phyloP scores from a whole-genome alignment of 192 early-diverging fungal species.

The Coemansia sp. region DNA sequence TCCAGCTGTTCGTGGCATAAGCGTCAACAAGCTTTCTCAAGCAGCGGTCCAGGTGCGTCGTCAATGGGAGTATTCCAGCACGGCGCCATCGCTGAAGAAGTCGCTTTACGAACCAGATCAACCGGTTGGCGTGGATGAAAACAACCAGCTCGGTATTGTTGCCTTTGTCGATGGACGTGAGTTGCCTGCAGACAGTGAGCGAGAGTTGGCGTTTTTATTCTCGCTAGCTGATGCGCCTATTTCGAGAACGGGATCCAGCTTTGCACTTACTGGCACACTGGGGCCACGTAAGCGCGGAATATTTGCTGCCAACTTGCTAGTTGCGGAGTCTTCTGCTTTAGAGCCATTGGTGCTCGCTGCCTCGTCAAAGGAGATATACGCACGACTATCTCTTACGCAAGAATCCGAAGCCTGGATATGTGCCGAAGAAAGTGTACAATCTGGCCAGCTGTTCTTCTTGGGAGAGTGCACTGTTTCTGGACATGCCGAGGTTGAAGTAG shows the following conservation, averaged over 20 bases:
- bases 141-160: slow-evolving; percentile 16
- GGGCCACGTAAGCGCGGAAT: slow-evolving; percentile 44
- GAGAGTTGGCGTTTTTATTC: slow-evolving; percentile 39
- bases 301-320: slow-evolving; percentile 40
- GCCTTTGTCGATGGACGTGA: slow-evolving; percentile 35
- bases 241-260: slow-evolving; percentile 27
- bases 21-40: slow-evolving; percentile 11
- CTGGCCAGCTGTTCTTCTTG: slow-evolving; percentile 44
- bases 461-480: slow-evolving; percentile 40
- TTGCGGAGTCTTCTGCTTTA: slow-evolving; percentile 8
- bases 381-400: slow-evolving; percentile 21
- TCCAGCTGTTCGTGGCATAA: slow-evolving; percentile 34
- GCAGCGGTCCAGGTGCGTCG: slow-evolving; percentile 29
- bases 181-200: background rate
- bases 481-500: slow-evolving; percentile 43
- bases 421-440: slow-evolving; percentile 41
- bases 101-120: background rate
- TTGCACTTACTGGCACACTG: slow-evolving; percentile 47
- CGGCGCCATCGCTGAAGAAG: background rate
- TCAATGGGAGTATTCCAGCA: slow-evolving; percentile 33
- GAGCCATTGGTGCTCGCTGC: slow-evolving; percentile 23
- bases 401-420: slow-evolving; percentile 44
- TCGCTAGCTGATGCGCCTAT: slow-evolving; percentile 41
- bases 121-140: background rate
- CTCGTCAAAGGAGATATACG: slow-evolving; percentile 47